A percentile compares a stretch with the other conserved stretches of the same genome.
These are phyloP conservation scores for Parachaetomium inaequale DNA, from an alignment of 495 filamentous ascomycete genomes.

Conservation along the genomic window DNA sequence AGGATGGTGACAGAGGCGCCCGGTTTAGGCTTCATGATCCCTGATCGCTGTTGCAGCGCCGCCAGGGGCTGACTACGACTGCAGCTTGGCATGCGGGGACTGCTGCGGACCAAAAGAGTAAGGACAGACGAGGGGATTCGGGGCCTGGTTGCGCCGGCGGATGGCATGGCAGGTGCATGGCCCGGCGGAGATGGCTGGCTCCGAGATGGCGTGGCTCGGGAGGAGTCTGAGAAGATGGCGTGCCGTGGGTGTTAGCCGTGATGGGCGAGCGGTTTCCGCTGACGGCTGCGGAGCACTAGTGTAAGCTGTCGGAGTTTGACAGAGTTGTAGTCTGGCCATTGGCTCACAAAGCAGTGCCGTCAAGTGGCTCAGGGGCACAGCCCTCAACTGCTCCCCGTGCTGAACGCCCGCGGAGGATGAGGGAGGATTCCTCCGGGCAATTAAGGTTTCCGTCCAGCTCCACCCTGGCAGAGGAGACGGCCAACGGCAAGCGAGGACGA, in stretches of 20 bases:
- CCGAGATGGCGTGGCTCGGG: neutral
- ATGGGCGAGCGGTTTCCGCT: neutral
- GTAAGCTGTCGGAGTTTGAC: neutral
- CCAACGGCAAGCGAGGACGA: neutral
- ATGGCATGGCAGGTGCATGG: neutral
- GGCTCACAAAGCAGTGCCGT: neutral
- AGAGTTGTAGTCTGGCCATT: neutral
- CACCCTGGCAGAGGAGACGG: neutral
- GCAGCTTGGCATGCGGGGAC: constrained; percentile 6
- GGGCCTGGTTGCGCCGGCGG: neutral
- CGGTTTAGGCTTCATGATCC: neutral
- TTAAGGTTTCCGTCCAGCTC: constrained; percentile 9
- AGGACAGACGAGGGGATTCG: constrained; percentile 6
- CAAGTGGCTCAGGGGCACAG: constrained; percentile 4
- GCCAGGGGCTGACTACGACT: neutral
- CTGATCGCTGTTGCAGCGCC: neutral
- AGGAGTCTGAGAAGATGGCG: too few species aligned
- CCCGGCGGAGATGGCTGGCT: too few species aligned
- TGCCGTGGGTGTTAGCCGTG: too few species aligned
- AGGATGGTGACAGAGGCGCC: too few species aligned
- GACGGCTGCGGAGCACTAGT: neutral
- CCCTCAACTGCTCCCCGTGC: constrained; percentile 6
- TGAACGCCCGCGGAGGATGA: neutral
- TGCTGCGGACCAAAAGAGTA: neutral
- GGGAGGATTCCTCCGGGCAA: constrained; percentile 4